phyloP scores from a whole-genome alignment of 2,329 filamentous ascomycete species.

The Fusarium sp. region DNA sequence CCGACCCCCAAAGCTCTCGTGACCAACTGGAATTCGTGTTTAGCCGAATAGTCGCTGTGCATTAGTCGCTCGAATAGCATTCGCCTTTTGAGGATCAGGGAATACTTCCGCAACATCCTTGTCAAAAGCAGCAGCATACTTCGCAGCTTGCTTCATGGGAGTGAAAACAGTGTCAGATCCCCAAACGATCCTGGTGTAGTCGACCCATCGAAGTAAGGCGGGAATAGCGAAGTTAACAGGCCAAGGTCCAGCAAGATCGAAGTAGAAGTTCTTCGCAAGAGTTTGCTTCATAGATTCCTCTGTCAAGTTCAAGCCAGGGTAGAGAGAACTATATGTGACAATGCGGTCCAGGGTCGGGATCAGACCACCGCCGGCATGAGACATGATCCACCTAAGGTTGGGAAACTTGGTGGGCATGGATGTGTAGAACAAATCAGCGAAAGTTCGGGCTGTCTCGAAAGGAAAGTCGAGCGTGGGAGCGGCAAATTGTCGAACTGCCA shows the following conservation, averaged over 20 bases:
- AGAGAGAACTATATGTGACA: slow-evolving; percentile 11
- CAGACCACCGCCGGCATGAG: slow-evolving; percentile 42
- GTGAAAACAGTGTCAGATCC: slow-evolving; percentile 24
- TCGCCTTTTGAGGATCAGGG: neutral
- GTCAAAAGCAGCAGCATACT: slow-evolving; percentile 14
- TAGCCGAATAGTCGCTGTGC: slow-evolving; percentile 2
- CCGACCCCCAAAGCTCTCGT: neutral
- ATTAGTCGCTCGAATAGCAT: slow-evolving; percentile 8
- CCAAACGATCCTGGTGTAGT: slow-evolving; percentile 13
- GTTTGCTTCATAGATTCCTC: slow-evolving; percentile 12
- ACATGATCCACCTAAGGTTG: slow-evolving; percentile 41
- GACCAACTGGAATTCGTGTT: neutral
- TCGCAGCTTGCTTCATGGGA: slow-evolving; percentile 1
- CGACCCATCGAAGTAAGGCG: slow-evolving; percentile 15
- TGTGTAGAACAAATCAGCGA: slow-evolving; percentile 35
- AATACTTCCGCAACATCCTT: slow-evolving; percentile 2
- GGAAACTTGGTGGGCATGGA: slow-evolving; percentile 38
- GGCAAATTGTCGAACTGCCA: slow-evolving; percentile 13
- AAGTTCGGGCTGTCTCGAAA: slow-evolving; percentile 29
- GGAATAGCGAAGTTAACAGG: slow-evolving; percentile 14
- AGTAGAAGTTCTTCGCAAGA: slow-evolving; percentile 1
- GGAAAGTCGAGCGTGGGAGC: slow-evolving; percentile 12
- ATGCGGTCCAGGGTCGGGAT: slow-evolving; percentile 40
- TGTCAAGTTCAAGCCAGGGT: slow-evolving; percentile 8
- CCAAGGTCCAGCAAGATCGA: slow-evolving; percentile 16